phyloP scores from a whole-genome alignment of 495 filamentous ascomycete species.

The Hypoxylon perforatum region DNA sequence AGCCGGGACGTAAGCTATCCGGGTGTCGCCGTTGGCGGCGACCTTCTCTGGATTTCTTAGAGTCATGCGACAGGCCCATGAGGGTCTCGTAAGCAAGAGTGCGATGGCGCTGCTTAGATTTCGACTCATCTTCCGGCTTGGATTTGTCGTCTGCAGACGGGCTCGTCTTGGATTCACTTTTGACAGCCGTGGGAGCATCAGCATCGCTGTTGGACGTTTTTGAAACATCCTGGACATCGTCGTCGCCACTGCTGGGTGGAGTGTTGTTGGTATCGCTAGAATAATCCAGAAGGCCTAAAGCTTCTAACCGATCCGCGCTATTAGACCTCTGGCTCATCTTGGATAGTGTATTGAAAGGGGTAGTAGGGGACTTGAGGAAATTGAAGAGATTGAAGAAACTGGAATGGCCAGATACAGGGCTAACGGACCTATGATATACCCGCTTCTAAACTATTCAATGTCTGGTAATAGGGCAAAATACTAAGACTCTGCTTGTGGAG shows the following conservation, averaged over 20 bases:
- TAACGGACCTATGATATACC: too few species aligned
- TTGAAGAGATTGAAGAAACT: neutral
- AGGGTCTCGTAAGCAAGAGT: conserved; percentile 23
- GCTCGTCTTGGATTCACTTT: neutral
- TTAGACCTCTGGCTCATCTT: conserved; percentile 3
- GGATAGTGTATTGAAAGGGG: neutral
- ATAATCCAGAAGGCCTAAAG: conserved; percentile 18
- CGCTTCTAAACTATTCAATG: too few species aligned
- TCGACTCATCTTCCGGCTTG: neutral
- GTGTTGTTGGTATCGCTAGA: conserved; percentile 9
- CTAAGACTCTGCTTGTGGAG: too few species aligned
- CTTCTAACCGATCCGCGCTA: conserved; percentile 11
- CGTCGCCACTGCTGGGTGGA: neutral
- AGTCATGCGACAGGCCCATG: neutral
- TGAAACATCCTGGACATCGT: neutral
- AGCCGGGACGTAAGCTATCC: neutral
- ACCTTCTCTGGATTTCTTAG: neutral
- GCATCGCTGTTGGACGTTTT: neutral
- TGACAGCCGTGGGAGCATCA: neutral
- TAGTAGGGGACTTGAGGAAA: neutral
- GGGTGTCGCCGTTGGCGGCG: neutral
- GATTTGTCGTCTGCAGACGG: too few species aligned
- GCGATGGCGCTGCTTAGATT: neutral
- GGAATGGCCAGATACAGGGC: neutral
- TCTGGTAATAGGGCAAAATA: too few species aligned